phyloP scores from a whole-genome alignment of 164 flowering plant species.

The Litsea cubeba region DNA sequence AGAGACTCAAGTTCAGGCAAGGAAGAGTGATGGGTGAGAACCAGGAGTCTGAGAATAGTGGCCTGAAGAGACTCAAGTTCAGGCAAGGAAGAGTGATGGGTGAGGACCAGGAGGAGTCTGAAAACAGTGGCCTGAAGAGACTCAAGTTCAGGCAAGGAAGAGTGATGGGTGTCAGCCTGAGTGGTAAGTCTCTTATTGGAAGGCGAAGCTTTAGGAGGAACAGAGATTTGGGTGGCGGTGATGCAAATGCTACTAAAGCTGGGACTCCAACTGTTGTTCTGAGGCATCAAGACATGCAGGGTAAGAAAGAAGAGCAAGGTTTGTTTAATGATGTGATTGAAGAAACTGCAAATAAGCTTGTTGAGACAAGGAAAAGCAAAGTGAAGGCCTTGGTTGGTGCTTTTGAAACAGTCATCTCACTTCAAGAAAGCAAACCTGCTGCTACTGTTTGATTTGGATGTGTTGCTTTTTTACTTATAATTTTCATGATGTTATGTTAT shows the following conservation, averaged over 20 bases:
- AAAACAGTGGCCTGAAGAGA: constrained; percentile 7
- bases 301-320: constrained; percentile 54
- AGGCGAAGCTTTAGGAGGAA: constrained; percentile 15
- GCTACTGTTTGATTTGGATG: constrained; percentile 21
- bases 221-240: constrained; percentile 33
- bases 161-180: background rate
- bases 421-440: constrained; percentile 58
- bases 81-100: constrained; percentile 9
- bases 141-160: constrained; percentile 12
- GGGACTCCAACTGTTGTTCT: constrained; percentile 42
- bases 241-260: constrained; percentile 13
- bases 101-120: background rate
- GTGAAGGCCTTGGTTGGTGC: constrained; percentile 96
- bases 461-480: background rate
- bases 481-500: background rate
- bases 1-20: constrained; percentile 13
- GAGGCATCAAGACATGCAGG: constrained; percentile 59
- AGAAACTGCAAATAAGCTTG: constrained; percentile 89
- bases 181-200: constrained; percentile 7
- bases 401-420: constrained; percentile 84
- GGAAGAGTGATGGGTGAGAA: constrained; percentile 8
- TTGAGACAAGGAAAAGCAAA: constrained; percentile 74
- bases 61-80: constrained; percentile 10
- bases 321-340: constrained; percentile 78
- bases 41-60: constrained; percentile 1